A percentile compares a stretch with the other conserved stretches of the same genome.
These are phyloP conservation scores for Exophiala calicioides DNA, from an alignment of 2,329 filamentous ascomycete genomes.

Conservation along the genomic window DNA sequence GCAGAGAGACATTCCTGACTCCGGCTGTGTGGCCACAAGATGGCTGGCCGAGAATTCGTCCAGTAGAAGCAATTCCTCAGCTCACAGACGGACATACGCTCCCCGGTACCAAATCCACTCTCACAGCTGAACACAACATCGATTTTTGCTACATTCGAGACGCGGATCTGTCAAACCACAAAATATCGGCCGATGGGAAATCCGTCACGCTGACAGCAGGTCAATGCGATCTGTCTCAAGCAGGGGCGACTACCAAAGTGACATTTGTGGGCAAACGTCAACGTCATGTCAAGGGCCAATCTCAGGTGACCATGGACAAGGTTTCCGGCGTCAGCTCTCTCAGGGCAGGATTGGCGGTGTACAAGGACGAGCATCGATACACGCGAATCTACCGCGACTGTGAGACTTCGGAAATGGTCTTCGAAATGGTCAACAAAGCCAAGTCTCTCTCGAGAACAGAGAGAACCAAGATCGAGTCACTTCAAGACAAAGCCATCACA, in stretches of 20 bases:
- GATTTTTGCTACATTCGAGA: slow-evolving; percentile 34
- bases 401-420: slow-evolving; percentile 13
- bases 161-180: slow-evolving; percentile 28
- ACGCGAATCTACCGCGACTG: slow-evolving; percentile 30
- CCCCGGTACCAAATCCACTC: not conserved
- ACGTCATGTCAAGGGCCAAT: not conserved
- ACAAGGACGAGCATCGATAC: slow-evolving; percentile 33
- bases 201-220: slow-evolving; percentile 25
- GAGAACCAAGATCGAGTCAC: not conserved
- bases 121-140: slow-evolving; percentile 13
- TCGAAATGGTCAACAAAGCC: slow-evolving; percentile 26
- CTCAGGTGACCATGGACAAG: not conserved
- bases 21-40: slow-evolving; percentile 53
- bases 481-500: not conserved
- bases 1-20: slow-evolving; percentile 55
- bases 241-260: slow-evolving; percentile 16
- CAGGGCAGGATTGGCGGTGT: slow-evolving; percentile 25
- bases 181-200: slow-evolving; percentile 5
- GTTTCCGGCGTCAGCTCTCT: too few relatives aligned
- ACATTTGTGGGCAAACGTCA: slow-evolving; percentile 5
- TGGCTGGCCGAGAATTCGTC: slow-evolving; percentile 9
- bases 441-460: slow-evolving; percentile 19
- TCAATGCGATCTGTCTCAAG: slow-evolving; percentile 16
- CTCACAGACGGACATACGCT: too few relatives aligned
- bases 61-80: too few relatives aligned